A percentile compares a stretch with the other conserved stretches of the same genome.
phyloP scores from a whole-genome alignment of 2,329 filamentous ascomycete species.

The Venturia nashicola region DNA sequence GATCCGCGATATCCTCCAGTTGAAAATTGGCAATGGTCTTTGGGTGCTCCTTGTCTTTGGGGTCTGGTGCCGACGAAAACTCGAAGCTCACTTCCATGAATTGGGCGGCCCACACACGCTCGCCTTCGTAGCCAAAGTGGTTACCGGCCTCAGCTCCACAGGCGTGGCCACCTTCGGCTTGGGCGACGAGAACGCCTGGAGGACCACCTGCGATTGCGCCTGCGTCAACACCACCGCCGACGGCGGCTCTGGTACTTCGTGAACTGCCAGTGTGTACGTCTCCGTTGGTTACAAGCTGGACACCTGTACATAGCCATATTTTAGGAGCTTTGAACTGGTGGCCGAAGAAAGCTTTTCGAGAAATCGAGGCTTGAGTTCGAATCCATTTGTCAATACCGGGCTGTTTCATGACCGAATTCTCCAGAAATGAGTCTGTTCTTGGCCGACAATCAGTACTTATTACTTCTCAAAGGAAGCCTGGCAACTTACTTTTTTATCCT shows the following conservation, averaged over 20 bases:
- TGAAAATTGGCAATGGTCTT: constrained; percentile 10
- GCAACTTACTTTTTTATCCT: constrained; percentile 4
- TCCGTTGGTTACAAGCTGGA: constrained; percentile 11
- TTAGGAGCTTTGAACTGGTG: constrained; percentile 10
- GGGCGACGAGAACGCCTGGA: constrained; percentile 8
- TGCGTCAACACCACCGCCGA: constrained; percentile 6
- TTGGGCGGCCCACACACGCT: constrained; percentile 12
- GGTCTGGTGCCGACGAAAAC: constrained; percentile 3
- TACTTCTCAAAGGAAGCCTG: not conserved
- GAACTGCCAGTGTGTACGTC: constrained; percentile 9
- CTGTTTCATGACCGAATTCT: constrained; percentile 11
- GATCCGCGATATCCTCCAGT: constrained; percentile 11
- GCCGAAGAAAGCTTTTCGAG: constrained; percentile 2
- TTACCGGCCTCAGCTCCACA: constrained; percentile 7
- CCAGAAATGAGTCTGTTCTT: constrained; percentile 8
- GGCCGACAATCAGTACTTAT: constrained; percentile 4
- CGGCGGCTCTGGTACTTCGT: not conserved
- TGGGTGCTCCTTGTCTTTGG: constrained; percentile 1
- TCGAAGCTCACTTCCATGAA: constrained; percentile 12
- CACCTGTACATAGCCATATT: constrained; percentile 12
- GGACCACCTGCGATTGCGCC: constrained; percentile 7
- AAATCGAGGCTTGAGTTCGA: constrained; percentile 10
- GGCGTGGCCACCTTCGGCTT: constrained; percentile 9
- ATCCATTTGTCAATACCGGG: constrained; percentile 9
- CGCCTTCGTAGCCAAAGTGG: constrained; percentile 11